These are phyloP conservation scores for Cordyceps fumosorosea DNA, from an alignment of 2,329 filamentous ascomycete species.

Conservation along the genomic window DNA sequence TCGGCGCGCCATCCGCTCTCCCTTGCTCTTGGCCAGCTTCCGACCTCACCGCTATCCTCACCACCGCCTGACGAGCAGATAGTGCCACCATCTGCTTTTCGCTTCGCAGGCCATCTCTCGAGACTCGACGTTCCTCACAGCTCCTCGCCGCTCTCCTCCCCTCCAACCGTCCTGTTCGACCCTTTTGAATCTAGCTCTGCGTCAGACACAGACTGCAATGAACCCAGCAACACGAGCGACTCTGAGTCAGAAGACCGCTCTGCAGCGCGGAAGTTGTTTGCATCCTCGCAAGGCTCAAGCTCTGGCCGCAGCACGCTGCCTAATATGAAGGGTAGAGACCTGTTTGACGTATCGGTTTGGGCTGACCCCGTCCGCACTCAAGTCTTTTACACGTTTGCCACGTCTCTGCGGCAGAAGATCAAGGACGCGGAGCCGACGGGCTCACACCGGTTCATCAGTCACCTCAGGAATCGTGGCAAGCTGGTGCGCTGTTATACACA, in stretches of 20 bases:
- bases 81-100: slow-evolving; percentile 21
- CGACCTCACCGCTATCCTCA: slow-evolving; percentile 32
- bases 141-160: slow-evolving; percentile 53
- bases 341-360: slow-evolving; percentile 68
- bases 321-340: slow-evolving; percentile 62
- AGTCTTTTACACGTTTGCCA: slow-evolving; percentile 67
- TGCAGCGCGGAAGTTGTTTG: slow-evolving; percentile 32
- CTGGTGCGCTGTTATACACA: slow-evolving; percentile 68
- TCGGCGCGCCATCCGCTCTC: slow-evolving; percentile 14
- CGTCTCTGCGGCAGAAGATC: slow-evolving; percentile 58
- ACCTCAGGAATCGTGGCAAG: slow-evolving; percentile 59
- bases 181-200: slow-evolving; percentile 36
- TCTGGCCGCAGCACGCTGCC: slow-evolving; percentile 36
- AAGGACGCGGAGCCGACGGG: slow-evolving; percentile 55
- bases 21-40: slow-evolving; percentile 18
- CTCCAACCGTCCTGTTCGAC: slow-evolving; percentile 47
- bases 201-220: slow-evolving; percentile 29
- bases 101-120: slow-evolving; percentile 17
- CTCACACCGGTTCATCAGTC: slow-evolving; percentile 63
- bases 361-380: slow-evolving; percentile 60
- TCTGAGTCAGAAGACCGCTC: slow-evolving; percentile 41
- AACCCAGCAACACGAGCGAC: slow-evolving; percentile 32
- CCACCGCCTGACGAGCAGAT: slow-evolving; percentile 28
- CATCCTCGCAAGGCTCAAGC: slow-evolving; percentile 32
- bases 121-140: slow-evolving; percentile 23